Percentiles rank a stretch among this genome's conserved stretches.
These are phyloP conservation scores for Lasiosphaeria ovina DNA, from an alignment of 495 filamentous ascomycete genomes.

Conservation along the genomic window DNA sequence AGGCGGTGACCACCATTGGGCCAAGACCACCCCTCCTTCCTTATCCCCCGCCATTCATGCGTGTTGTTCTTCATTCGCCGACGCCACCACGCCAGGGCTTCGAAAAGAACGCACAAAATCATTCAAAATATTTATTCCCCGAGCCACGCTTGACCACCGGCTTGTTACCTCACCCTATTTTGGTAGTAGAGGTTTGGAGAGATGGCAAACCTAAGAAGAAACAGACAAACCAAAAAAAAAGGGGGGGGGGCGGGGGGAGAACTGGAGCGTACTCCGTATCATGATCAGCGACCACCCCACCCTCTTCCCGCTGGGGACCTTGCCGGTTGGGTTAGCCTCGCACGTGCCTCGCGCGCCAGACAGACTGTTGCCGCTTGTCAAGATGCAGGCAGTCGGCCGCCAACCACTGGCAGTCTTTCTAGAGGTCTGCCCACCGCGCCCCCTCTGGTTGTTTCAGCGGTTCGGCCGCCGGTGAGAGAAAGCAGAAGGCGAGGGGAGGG, in stretches of 20 bases:
- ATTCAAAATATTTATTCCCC: neutral
- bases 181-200: too few species aligned
- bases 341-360: too few species aligned
- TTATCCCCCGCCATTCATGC: conserved; percentile 2
- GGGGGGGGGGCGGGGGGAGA: too few species aligned
- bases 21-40: neutral
- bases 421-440: too few species aligned
- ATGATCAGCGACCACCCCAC: neutral
- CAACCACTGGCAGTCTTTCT: too few species aligned
- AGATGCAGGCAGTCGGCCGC: too few species aligned
- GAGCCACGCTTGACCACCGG: too few species aligned
- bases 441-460: neutral
- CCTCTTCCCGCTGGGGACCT: too few species aligned
- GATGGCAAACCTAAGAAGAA: neutral
- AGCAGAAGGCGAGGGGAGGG: neutral
- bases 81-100: neutral
- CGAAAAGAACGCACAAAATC: neutral
- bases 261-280: neutral
- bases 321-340: too few species aligned
- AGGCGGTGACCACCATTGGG: neutral
- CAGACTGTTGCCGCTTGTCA: too few species aligned
- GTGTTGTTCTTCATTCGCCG: neutral
- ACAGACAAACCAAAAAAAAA: neutral
- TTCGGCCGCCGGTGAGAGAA: too few species aligned
- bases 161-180: too few species aligned